Evolutionary conservation across 2,329 filamentous ascomycete species (phyloP).

Genomic region (Claviceps fusiformis): DNA sequence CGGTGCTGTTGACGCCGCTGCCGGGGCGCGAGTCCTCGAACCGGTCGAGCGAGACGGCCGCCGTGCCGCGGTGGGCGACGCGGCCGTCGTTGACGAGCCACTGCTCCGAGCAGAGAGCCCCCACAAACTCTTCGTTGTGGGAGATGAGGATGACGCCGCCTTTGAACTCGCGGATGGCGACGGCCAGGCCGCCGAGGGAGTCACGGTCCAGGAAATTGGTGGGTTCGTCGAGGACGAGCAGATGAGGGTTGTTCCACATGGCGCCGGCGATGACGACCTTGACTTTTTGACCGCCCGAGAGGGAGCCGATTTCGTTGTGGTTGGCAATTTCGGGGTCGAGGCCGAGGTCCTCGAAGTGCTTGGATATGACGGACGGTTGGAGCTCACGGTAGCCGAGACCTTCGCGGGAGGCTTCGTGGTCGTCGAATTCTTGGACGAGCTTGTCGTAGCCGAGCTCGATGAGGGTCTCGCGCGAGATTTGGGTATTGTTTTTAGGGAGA

Average conservation of each 20-base stretch:
- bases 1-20: constrained; percentile 38
- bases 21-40: constrained; percentile 73
- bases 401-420: constrained; percentile 96
- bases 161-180: constrained; percentile 95
- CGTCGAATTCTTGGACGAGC: constrained; percentile 93
- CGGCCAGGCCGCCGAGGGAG: constrained; percentile 89
- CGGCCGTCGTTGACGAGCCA: constrained; percentile 86
- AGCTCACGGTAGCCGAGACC: constrained; percentile 92
- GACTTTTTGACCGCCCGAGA: constrained; percentile 96
- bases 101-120: constrained; percentile 88
- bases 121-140: constrained; percentile 98
- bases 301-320: constrained; percentile 93
- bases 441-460: constrained; percentile 78
- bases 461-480: constrained; percentile 87
- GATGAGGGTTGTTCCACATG: constrained; percentile 98
- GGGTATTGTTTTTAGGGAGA: constrained; percentile 84
- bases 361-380: constrained; percentile 84
- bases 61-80: constrained; percentile 69
- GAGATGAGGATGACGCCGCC: constrained; percentile 98
- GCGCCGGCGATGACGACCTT: constrained; percentile 94
- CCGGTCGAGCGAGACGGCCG: constrained; percentile 61
- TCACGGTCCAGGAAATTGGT: constrained; percentile 99
- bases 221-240: constrained; percentile 94
- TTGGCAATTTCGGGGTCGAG: constrained; percentile 96
- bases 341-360: constrained; percentile 96